Evolutionary conservation across 345 rosid species (phyloP), one percentile per base, ranked within the genome.

Genomic region (Eucalyptus shirleyi): DNA sequence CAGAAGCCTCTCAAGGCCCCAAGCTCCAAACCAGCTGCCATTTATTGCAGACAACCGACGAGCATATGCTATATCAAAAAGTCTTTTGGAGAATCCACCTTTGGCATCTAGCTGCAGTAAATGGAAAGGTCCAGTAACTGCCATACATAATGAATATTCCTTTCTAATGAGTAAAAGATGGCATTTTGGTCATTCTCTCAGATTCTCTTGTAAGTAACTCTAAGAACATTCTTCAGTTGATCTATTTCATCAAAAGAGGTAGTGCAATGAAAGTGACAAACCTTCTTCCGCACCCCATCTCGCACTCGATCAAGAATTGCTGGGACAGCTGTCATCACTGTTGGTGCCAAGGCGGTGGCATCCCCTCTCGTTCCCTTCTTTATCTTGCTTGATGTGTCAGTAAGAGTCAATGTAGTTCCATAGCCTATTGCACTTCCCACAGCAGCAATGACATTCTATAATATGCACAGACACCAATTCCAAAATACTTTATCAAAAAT

Each of bases 291-390:
- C 85, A 98, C 99, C 88, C 99, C 99, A 93, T 96, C 99, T 89
- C 97, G 95, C 89, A 98, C 98, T 89, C 99, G 99, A 90, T 98
- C 99, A 86, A 98, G 99, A 92, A 98, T 96, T 92, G 99, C 99
- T 86, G 99, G 99, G 89, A 98, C 99, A 92, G 99, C 96, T 83
- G 99, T 94, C 99, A 98, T 95, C 87, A 98, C 89, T 30, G 99
- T 97, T 86, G 99, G 99, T 90, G 92, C 93, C 89, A 97, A 92
- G 49, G 92, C 95, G 23, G 96, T 90, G 87, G 97, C 99, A 93
- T 98, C 99, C 89, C 99, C 99, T 87, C 95, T 93, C 45, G 99
- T 96, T 90, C 99, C 99, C 87, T 60, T 95, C 91, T 96, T 98
- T 72, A 98, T 94, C 94, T 98, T 98, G 96, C 89, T 98, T 53